Evolutionary conservation across 164 flowering plant genomes (phyloP), one percentile per base, ranked within the genome.

Genomic region (Sextonia rubra): DNA sequence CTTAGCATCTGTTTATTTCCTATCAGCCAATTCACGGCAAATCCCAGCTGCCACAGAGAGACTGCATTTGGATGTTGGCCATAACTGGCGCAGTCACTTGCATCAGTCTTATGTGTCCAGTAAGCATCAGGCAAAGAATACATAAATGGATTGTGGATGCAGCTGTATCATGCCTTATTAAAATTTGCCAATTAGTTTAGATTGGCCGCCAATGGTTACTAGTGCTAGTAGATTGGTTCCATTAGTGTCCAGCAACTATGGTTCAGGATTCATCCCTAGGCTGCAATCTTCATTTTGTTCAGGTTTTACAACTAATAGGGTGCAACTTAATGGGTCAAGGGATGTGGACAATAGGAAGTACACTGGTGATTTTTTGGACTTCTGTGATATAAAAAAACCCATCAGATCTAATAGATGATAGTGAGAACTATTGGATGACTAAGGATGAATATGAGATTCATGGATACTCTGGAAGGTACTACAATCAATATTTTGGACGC

Each of bases 401-500:
- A 48, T 86, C 76, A 69, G 96, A 94, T 56, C 63, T 82, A 22
- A 69, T 73, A 14, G 93, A 89, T 80, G 98, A 91, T 58, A 77
- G 76, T 76, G 98, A 91, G 15, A 61, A 12, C 73, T 88, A 87
- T 77, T 90, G 97, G 97, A 71, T 89, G 77, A 85, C 93, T 44
- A 97, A 92, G 80, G 98, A 92, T 79, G 98, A 94, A 73, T 75
- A 80, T 61, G 97, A 92, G 81, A 71, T 88, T 73, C 97, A 88
- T 82, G 83, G 89, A 71, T 85, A 88, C 74, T 78, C 97, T 71
- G 92, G 89, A 60, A 79, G 89, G 71, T 98, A 94, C 77, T 94
- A 89, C 75, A 94, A 82, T 78, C 99, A 94, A 69, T 91, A 82
- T 74, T 94, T 94, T 83, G 99, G 99, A 76, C 97, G 97, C 62